These are phyloP conservation scores for Penicillium fimorum DNA, from an alignment of 495 filamentous ascomycete species.

Conservation along the genomic window DNA sequence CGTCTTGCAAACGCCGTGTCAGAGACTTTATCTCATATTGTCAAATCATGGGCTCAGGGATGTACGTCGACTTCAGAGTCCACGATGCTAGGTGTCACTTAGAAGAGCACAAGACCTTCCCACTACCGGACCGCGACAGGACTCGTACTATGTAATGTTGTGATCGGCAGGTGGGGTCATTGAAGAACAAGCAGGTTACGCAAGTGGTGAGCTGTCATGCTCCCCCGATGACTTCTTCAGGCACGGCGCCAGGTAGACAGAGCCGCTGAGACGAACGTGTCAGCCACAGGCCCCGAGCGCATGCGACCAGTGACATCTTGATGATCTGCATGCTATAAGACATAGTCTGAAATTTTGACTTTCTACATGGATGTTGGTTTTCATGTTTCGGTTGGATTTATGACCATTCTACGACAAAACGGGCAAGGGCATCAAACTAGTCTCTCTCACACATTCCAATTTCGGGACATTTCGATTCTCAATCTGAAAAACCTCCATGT, in stretches of 20 bases:
- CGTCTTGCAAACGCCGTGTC: background rate
- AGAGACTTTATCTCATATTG: background rate
- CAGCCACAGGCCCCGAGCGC: conserved; percentile 9
- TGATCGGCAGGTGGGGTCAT: conserved; percentile 7
- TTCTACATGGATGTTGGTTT: conserved; percentile 4
- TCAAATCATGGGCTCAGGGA: background rate
- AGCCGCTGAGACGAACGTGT: conserved; percentile 14
- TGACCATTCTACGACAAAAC: conserved; percentile 1
- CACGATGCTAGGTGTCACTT: background rate
- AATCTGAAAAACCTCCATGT: conserved; percentile 2
- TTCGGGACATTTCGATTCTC: conserved; percentile 9
- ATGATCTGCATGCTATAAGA: conserved; percentile 7
- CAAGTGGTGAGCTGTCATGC: conserved; percentile 15
- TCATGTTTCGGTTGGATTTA: conserved; percentile 15
- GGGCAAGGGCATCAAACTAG: background rate
- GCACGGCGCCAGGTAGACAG: conserved; percentile 6
- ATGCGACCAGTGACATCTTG: conserved; percentile 1
- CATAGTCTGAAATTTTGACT: conserved; percentile 2
- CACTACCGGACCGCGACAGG: conserved; percentile 13
- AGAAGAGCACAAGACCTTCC: background rate
- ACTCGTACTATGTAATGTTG: conserved; percentile 10
- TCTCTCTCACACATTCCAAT: background rate
- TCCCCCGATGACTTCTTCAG: conserved; percentile 2
- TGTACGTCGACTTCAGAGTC: background rate
- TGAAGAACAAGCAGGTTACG: conserved; percentile 8